These are phyloP conservation scores for Cyathus striatus DNA, from an alignment of 768 basidiomycete genomes.

Conservation along the genomic window DNA sequence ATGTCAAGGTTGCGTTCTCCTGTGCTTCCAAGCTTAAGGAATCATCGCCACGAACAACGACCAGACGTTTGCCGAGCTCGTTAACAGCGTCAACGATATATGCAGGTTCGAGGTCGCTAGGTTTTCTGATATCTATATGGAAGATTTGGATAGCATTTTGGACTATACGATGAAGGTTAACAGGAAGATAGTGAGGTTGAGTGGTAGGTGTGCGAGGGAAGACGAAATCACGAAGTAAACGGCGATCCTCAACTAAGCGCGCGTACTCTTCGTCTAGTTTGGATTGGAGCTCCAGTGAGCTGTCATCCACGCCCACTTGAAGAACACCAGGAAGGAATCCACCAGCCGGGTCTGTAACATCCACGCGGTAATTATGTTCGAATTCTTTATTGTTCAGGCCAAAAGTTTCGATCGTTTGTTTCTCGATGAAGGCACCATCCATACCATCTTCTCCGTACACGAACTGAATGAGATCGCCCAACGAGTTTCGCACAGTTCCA, in stretches of 20 bases:
- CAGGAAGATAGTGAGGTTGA: slow-evolving; percentile 82
- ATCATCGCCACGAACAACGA: slow-evolving; percentile 88
- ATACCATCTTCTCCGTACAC: slow-evolving; percentile 98
- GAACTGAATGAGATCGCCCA: slow-evolving; percentile 95
- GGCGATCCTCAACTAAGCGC: slow-evolving; percentile 73
- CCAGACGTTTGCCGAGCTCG: slow-evolving; percentile 68
- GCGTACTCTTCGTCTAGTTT: slow-evolving; percentile 69
- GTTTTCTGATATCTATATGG: slow-evolving; percentile 92
- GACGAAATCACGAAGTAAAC: slow-evolving; percentile 71
- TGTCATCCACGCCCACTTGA: slow-evolving; percentile 85
- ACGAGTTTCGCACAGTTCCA: slow-evolving; percentile 94
- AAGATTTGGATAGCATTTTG: slow-evolving; percentile 96
- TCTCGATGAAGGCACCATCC: slow-evolving; percentile 97
- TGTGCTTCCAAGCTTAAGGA: slow-evolving; percentile 72
- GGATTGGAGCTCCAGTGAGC: slow-evolving; percentile 75
- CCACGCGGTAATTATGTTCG: slow-evolving; percentile 91
- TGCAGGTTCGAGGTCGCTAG: slow-evolving; percentile 84
- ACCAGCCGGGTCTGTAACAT: slow-evolving; percentile 78
- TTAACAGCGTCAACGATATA: slow-evolving; percentile 81
- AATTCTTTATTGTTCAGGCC: slow-evolving; percentile 78
- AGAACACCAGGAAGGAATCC: slow-evolving; percentile 78
- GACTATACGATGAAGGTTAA: slow-evolving; percentile 92
- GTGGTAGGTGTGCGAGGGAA: slow-evolving; percentile 74
- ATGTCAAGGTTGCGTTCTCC: slow-evolving; percentile 83
- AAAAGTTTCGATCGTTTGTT: slow-evolving; percentile 89